phyloP scores from a whole-genome alignment of 2,329 filamentous ascomycete species.

The Cytospora schulzeri region DNA sequence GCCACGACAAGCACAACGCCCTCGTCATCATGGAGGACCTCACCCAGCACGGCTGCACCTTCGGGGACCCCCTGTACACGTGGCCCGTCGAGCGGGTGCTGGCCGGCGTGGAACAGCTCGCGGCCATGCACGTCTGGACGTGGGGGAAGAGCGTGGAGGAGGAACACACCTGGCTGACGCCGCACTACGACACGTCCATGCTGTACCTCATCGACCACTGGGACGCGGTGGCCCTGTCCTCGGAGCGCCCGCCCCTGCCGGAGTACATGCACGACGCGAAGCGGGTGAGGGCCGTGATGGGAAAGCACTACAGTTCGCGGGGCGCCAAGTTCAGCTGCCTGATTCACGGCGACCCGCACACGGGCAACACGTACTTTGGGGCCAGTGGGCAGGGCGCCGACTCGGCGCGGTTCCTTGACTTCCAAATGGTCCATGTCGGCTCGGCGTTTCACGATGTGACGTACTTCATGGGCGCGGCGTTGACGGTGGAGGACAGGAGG shows the following conservation, averaged over 20 bases:
- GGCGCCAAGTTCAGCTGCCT: constrained; percentile 39
- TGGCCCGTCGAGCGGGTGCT: constrained; percentile 39
- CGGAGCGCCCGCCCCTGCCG: constrained; percentile 34
- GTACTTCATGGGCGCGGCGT: constrained; percentile 39
- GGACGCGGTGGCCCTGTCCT: constrained; percentile 31
- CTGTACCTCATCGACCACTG: constrained; percentile 33
- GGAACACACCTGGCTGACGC: constrained; percentile 30
- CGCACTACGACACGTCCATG: constrained; percentile 32
- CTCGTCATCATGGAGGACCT: constrained; percentile 19
- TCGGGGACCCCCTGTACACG: constrained; percentile 37
- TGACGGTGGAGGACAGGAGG: constrained; percentile 39
- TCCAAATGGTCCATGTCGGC: constrained; percentile 40
- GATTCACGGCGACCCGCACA: constrained; percentile 41
- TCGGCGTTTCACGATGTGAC: constrained; percentile 42
- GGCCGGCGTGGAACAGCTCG: constrained; percentile 40
- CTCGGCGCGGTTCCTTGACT: constrained; percentile 39
- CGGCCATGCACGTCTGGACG: constrained; percentile 38
- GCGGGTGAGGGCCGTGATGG: constrained; percentile 36
- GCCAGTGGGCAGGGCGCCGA: constrained; percentile 26
- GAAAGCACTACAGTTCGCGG: constrained; percentile 36
- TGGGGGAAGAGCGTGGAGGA: constrained; percentile 33
- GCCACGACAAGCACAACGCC: constrained; percentile 3
- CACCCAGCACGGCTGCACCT: constrained; percentile 26
- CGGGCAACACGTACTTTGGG: constrained; percentile 39
- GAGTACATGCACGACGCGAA: constrained; percentile 35